Conservation (phyloP, 2,329 filamentous ascomycete species). For the Trichophyton rubrum region DNA sequence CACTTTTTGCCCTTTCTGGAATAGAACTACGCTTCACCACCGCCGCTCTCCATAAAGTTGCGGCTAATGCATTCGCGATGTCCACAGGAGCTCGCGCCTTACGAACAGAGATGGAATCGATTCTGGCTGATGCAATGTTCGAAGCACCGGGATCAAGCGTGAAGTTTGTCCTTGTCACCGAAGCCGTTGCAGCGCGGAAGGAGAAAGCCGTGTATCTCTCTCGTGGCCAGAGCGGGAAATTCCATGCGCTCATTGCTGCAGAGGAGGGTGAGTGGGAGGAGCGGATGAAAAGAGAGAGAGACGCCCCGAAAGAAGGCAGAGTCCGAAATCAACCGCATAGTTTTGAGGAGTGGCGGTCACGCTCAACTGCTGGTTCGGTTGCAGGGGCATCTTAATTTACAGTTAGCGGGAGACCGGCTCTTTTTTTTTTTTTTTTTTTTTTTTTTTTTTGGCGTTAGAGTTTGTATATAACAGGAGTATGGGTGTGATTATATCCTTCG, state of each 20-base stretch:
- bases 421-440: background rate
- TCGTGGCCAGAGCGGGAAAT: constrained; percentile 39
- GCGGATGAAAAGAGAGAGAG: constrained; percentile 23
- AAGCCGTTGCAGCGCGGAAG: constrained; percentile 51
- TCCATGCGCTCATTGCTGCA: constrained; percentile 38
- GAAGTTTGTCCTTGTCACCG: constrained; percentile 61
- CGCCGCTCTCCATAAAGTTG: constrained; percentile 67
- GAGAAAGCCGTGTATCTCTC: constrained; percentile 43
- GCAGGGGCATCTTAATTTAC: constrained; percentile 10
- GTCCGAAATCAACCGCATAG: constrained; percentile 20
- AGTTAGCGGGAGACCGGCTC: background rate
- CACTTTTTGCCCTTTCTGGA: constrained; percentile 69
- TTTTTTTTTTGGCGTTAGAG: background rate
- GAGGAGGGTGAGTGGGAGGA: constrained; percentile 42
- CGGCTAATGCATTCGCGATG: constrained; percentile 54
- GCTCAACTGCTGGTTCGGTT: constrained; percentile 22
- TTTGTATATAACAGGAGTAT: constrained; percentile 1
- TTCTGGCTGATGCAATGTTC: constrained; percentile 70
- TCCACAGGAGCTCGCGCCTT: constrained; percentile 69
- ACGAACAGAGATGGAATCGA: constrained; percentile 67
- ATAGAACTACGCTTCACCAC: constrained; percentile 73
- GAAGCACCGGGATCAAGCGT: constrained; percentile 55
- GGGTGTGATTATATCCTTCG: background rate
- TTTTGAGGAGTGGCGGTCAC: constrained; percentile 36
- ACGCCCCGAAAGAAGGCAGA: constrained; percentile 13